These are phyloP conservation scores for Chrysosporium queenslandicum DNA, from an alignment of 2,329 filamentous ascomycete species.

Conservation along the genomic window DNA sequence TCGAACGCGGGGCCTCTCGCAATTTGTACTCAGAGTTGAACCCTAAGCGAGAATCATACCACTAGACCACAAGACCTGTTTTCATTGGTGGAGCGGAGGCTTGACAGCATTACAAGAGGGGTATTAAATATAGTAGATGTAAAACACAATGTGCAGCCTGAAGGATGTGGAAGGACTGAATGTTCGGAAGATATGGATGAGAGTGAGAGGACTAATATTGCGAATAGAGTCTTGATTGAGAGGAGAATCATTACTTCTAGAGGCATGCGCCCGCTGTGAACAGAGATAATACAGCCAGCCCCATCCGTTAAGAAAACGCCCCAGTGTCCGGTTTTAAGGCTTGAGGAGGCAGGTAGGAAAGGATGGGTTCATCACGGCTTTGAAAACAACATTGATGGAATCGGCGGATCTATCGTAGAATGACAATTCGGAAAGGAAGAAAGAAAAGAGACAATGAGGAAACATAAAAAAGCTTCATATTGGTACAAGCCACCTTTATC, in stretches of 20 bases:
- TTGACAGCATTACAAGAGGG: too few relatives aligned
- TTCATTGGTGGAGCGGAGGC: not conserved
- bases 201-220: too few relatives aligned
- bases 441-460: not conserved
- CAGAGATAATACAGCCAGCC: not conserved
- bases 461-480: not conserved
- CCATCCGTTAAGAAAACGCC: not conserved
- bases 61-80: slow-evolving; percentile 28
- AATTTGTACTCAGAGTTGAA: slow-evolving; percentile 5
- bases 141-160: too few relatives aligned
- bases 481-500: slow-evolving; percentile 11
- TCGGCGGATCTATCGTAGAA: slow-evolving; percentile 5
- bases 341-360: not conserved
- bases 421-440: slow-evolving; percentile 1
- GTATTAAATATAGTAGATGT: too few relatives aligned
- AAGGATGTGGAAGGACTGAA: too few relatives aligned
- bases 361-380: too few relatives aligned
- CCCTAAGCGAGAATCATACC: slow-evolving; percentile 38
- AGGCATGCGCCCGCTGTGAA: not conserved
- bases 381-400: not conserved
- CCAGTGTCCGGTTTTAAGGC: not conserved
- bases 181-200: too few relatives aligned
- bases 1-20: slow-evolving; percentile 17
- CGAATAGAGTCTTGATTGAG: slow-evolving; percentile 1
- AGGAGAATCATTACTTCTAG: slow-evolving; percentile 3